phyloP scores from a whole-genome alignment of 106 monocot genomes.

The Alisma plantagoaquatica region DNA sequence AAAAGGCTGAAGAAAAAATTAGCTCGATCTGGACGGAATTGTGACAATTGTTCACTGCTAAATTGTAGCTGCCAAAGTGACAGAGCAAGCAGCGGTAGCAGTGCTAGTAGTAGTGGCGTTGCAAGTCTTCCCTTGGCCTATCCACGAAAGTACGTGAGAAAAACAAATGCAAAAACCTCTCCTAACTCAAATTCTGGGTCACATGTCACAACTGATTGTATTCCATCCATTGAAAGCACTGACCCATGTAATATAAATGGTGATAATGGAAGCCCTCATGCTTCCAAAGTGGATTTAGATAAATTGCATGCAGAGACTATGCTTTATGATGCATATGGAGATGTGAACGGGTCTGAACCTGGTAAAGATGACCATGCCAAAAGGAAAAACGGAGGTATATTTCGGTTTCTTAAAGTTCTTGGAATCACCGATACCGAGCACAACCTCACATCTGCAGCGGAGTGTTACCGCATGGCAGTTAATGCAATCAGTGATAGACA shows the following conservation, averaged over 20 bases:
- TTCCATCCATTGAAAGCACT: conserved; percentile 10
- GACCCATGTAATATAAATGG: conserved; percentile 11
- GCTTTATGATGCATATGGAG: conserved; percentile 6
- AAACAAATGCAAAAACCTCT: conserved; percentile 25
- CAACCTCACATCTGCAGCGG: conserved; percentile 50
- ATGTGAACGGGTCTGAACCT: too few species aligned
- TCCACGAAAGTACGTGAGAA: conserved; percentile 50
- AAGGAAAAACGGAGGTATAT: conserved; percentile 65
- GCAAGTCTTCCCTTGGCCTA: conserved; percentile 29
- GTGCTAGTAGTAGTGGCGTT: conserved; percentile 81
- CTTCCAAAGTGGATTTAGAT: not conserved
- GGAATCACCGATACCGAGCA: conserved; percentile 44
- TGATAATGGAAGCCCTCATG: not conserved
- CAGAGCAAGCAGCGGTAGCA: conserved; percentile 79
- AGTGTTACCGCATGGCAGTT: conserved; percentile 53
- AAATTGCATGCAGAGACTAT: conserved; percentile 3
- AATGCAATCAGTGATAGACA: conserved; percentile 33
- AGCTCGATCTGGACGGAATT: conserved; percentile 56
- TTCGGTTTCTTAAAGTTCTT: conserved; percentile 71
- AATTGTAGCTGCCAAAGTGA: conserved; percentile 95
- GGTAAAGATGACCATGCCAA: too few species aligned
- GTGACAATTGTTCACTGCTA: conserved; percentile 69
- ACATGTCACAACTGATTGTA: conserved; percentile 2
- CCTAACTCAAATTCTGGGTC: conserved; percentile 1
- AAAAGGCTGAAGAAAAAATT: conserved; percentile 90